Percentiles rank a stretch among this genome's conserved stretches.
phyloP scores from a whole-genome alignment of 1,284 basidiomycete genomes.

The Fereydounia khargensis region DNA sequence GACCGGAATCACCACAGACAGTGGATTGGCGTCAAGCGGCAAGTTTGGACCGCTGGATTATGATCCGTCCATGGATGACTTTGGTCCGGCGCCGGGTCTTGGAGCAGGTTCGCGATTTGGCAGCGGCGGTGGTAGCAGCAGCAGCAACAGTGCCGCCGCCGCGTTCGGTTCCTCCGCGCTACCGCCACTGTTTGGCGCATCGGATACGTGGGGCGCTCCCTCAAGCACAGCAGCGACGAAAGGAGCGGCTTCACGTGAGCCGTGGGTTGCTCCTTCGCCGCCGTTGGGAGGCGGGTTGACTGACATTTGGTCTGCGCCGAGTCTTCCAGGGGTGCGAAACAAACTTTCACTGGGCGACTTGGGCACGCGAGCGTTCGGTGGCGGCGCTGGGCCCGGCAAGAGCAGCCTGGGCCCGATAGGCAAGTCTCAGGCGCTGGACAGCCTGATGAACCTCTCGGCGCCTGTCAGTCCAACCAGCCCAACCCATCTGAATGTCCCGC shows the following conservation, averaged over 20 bases:
- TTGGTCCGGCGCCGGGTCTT: slow-evolving; percentile 18
- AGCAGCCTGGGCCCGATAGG: background rate
- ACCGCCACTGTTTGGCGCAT: slow-evolving; percentile 18
- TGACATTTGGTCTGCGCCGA: slow-evolving; percentile 29
- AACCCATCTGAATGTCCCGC: background rate
- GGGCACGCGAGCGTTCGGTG: too few relatives aligned
- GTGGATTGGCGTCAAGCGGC: slow-evolving; percentile 4
- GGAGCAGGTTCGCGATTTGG: slow-evolving; percentile 2
- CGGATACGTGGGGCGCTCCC: slow-evolving; percentile 20
- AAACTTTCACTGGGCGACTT: slow-evolving; percentile 14
- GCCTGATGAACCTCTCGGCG: background rate
- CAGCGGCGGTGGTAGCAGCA: background rate
- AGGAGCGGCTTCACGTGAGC: background rate
- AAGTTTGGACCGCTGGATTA: slow-evolving; percentile 33
- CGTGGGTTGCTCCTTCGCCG: slow-evolving; percentile 24
- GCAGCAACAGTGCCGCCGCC: background rate
- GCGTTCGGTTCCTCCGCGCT: slow-evolving; percentile 15
- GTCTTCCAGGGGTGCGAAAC: slow-evolving; percentile 8
- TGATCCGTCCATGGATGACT: slow-evolving; percentile 17
- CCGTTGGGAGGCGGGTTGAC: slow-evolving; percentile 9
- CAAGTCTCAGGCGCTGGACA: background rate
- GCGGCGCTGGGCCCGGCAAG: too few relatives aligned
- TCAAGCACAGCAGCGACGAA: background rate
- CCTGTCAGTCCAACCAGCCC: background rate
- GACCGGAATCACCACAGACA: background rate